These are phyloP conservation scores for Fonsecaea multimorphosa DNA, from an alignment of 2,329 filamentous ascomycete genomes.

Conservation along the genomic window DNA sequence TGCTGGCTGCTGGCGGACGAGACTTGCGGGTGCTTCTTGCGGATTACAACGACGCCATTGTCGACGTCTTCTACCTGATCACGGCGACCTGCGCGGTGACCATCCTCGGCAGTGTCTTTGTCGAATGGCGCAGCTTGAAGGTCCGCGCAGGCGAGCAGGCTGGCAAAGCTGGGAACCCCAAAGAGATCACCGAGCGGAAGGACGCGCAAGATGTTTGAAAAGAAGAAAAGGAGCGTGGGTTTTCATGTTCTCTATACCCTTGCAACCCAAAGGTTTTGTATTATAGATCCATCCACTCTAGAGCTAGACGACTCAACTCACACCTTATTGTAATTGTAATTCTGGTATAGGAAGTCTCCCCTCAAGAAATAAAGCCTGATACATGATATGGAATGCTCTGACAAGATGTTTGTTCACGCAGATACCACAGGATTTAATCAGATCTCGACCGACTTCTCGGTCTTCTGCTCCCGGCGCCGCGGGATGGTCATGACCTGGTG, in stretches of 20 bases:
- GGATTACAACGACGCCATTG: constrained; percentile 35
- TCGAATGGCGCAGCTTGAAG: constrained; percentile 42
- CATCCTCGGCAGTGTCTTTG: constrained; percentile 37
- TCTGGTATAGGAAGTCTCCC: no score
- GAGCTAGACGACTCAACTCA: no score
- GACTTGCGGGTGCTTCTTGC: constrained; percentile 39
- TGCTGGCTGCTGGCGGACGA: constrained; percentile 37
- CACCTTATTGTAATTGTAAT: no score
- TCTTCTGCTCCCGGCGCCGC: constrained; percentile 3
- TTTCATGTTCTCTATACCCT: neutral
- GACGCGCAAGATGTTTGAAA: neutral
- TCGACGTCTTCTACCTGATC: constrained; percentile 36
- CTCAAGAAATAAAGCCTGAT: no score
- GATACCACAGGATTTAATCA: neutral
- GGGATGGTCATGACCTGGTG: constrained; percentile 21
- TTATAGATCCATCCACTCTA: neutral
- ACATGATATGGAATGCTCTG: no score
- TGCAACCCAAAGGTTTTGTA: neutral
- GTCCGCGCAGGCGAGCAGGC: constrained; percentile 28
- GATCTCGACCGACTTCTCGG: constrained; percentile 16
- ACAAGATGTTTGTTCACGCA: no score
- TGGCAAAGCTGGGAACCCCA: neutral
- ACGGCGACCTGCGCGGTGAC: constrained; percentile 38
- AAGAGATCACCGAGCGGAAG: neutral
- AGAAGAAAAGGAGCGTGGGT: neutral